These are phyloP conservation scores for Leccinum disarticulatum DNA, from an alignment of 768 basidiomycete genomes.

Conservation along the genomic window DNA sequence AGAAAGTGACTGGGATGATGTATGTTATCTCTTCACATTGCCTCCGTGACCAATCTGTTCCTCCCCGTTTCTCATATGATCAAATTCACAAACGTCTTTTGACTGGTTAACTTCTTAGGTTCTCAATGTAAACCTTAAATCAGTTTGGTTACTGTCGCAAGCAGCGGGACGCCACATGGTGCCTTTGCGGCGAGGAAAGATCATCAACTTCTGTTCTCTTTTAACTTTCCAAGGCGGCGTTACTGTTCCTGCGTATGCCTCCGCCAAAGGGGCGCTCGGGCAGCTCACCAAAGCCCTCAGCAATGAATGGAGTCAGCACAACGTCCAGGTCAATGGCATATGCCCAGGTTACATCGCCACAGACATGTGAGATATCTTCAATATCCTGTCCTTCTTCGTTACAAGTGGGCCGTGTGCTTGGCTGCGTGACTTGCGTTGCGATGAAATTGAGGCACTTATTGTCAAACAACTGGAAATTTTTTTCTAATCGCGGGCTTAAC, in stretches of 20 bases:
- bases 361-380: slow-evolving; percentile 63
- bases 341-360: slow-evolving; percentile 88
- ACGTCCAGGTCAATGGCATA: slow-evolving; percentile 87
- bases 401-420: slow-evolving; percentile 1
- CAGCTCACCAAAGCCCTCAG: slow-evolving; percentile 86
- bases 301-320: slow-evolving; percentile 90
- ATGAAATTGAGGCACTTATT: slow-evolving; percentile 10
- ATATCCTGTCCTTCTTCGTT: slow-evolving; percentile 7
- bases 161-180: slow-evolving; percentile 93
- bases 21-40: slow-evolving; percentile 41
- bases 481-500: slow-evolving; percentile 7
- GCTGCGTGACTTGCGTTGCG: slow-evolving; percentile 7
- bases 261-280: slow-evolving; percentile 86
- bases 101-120: slow-evolving; percentile 47
- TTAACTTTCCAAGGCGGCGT: slow-evolving; percentile 56
- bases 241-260: slow-evolving; percentile 86
- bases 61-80: slow-evolving; percentile 7
- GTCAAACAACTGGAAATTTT: neutral
- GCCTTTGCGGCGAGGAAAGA: slow-evolving; percentile 63
- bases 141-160: slow-evolving; percentile 80
- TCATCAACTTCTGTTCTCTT: slow-evolving; percentile 65
- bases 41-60: slow-evolving; percentile 8
- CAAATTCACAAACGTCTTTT: slow-evolving; percentile 10
- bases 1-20: slow-evolving; percentile 72
- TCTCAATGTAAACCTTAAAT: slow-evolving; percentile 84